These are phyloP conservation scores for Claviceps sp. DNA, from an alignment of 2,329 filamentous ascomycete genomes.

Conservation along the genomic window DNA sequence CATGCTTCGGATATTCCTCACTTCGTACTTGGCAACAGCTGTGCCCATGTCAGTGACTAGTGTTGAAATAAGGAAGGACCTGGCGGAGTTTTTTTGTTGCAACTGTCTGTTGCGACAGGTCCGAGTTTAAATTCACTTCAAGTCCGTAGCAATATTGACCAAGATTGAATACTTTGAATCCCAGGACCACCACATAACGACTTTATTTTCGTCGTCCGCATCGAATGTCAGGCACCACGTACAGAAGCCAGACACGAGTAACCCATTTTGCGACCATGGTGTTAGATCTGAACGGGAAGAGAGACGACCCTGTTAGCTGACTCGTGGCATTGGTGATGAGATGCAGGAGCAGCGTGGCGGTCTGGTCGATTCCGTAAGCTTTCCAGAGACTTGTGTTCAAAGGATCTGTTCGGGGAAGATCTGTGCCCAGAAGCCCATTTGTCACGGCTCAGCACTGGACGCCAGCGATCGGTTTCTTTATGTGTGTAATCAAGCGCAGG, in stretches of 20 bases:
- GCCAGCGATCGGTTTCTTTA: background rate
- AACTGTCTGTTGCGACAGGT: background rate
- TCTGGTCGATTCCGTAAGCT: slow-evolving; percentile 4
- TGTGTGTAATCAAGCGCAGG: slow-evolving; percentile 43
- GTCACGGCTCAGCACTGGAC: background rate
- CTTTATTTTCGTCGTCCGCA: background rate
- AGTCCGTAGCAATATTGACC: background rate
- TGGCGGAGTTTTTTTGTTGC: no score
- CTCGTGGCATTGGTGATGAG: background rate
- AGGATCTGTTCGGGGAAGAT: no score
- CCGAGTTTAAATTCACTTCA: background rate
- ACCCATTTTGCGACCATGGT: background rate
- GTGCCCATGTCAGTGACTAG: background rate
- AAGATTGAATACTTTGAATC: background rate
- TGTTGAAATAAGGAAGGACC: background rate
- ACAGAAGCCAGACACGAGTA: background rate
- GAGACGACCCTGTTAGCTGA: no score
- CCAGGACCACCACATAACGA: background rate
- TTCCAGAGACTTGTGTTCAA: background rate
- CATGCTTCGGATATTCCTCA: background rate
- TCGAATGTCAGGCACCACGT: background rate
- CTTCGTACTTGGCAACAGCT: background rate
- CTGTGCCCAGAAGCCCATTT: background rate
- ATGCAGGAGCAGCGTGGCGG: slow-evolving; percentile 3
- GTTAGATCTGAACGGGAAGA: background rate